Conservation (phyloP, 441 rosid genomes). For the Codiaeum variegatum region DNA sequence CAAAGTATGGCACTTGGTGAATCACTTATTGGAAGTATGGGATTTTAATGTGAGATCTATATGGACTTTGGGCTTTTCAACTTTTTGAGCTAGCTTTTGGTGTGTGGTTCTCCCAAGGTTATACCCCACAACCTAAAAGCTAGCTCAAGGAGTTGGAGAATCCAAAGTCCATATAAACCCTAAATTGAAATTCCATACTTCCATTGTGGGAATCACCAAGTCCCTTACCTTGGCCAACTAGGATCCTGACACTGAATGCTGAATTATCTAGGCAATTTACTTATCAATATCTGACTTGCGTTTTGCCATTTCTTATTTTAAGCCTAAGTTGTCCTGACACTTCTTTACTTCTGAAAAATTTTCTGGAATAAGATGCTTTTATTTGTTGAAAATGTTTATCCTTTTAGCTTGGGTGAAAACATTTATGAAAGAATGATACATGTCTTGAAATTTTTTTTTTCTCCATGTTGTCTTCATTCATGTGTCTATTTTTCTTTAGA, state of each 20-base stretch:
- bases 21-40: too few relatives aligned
- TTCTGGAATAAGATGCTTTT: background rate
- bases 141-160: too few relatives aligned
- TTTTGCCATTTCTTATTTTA: background rate
- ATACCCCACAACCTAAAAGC: too few relatives aligned
- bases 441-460: background rate
- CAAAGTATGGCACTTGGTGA: too few relatives aligned
- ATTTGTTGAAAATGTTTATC: background rate
- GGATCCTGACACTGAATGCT: background rate
- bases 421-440: background rate
- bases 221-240: too few relatives aligned
- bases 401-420: background rate
- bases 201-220: too few relatives aligned
- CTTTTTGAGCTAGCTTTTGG: too few relatives aligned
- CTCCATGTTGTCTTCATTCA: background rate
- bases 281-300: constrained; percentile 5
- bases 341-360: background rate
- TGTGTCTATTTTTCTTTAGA: background rate
- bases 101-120: too few relatives aligned
- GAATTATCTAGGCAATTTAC: background rate
- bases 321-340: background rate
- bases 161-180: too few relatives aligned
- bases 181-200: too few relatives aligned
- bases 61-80: too few relatives aligned
- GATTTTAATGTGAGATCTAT: too few relatives aligned